Evolutionary conservation across 2,329 filamentous ascomycete genomes (phyloP).

Genomic region (Fusarium heterosporum): DNA sequence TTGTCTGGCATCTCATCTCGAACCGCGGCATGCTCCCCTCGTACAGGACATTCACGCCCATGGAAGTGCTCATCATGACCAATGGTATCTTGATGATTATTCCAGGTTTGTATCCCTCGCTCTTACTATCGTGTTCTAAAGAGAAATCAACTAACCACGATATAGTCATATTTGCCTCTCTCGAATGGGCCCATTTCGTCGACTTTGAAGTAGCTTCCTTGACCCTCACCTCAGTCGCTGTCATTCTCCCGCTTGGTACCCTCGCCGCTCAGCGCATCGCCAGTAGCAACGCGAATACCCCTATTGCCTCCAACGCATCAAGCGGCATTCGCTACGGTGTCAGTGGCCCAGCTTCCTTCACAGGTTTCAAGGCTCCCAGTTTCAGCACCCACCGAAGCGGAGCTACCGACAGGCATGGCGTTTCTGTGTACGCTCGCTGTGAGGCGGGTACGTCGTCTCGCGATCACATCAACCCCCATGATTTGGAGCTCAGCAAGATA

Average conservation of each 20-base stretch:
- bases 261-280: slow-evolving; percentile 62
- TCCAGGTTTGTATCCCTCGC: slow-evolving; percentile 57
- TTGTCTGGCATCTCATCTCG: slow-evolving; percentile 60
- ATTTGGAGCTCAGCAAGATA: slow-evolving; percentile 51
- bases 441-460: slow-evolving; percentile 35
- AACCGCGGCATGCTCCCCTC: slow-evolving; percentile 61
- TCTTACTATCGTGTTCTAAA: background rate
- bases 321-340: slow-evolving; percentile 32
- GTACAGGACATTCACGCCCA: slow-evolving; percentile 57
- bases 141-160: background rate
- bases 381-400: slow-evolving; percentile 32
- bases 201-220: slow-evolving; percentile 64
- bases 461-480: slow-evolving; percentile 45
- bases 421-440: slow-evolving; percentile 45
- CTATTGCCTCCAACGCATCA: slow-evolving; percentile 33
- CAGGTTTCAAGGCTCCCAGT: slow-evolving; percentile 43
- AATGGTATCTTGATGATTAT: slow-evolving; percentile 68
- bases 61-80: slow-evolving; percentile 67
- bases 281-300: slow-evolving; percentile 43
- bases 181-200: slow-evolving; percentile 57
- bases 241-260: slow-evolving; percentile 65
- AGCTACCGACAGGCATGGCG: slow-evolving; percentile 27
- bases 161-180: slow-evolving; percentile 63
- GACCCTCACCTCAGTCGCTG: slow-evolving; percentile 61
- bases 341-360: slow-evolving; percentile 29